A percentile compares a stretch with the other conserved stretches of the same genome.
These are phyloP conservation scores for Prinsepia uniflora DNA, from an alignment of 306 rosid genomes.

Conservation along the genomic window DNA sequence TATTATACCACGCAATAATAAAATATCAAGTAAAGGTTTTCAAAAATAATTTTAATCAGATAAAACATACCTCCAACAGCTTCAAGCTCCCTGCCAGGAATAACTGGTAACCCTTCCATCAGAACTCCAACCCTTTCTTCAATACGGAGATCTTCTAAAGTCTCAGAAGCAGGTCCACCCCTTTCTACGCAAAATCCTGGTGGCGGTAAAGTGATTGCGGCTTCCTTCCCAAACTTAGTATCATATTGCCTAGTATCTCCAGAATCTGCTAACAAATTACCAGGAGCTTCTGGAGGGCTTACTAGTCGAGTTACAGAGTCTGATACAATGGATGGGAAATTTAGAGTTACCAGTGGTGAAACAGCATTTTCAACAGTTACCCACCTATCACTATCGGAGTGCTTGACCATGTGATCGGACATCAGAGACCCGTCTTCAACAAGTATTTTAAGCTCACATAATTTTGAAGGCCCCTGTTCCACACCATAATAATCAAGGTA, in stretches of 20 bases:
- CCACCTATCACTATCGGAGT: slow-evolving; percentile 91
- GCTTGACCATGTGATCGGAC: slow-evolving; percentile 92
- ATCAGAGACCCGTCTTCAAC: slow-evolving; percentile 78
- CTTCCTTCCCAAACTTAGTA: slow-evolving; percentile 35
- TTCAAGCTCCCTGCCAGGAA: slow-evolving; percentile 89
- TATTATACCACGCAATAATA: slow-evolving; percentile 3
- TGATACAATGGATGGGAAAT: slow-evolving; percentile 62
- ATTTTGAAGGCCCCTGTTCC: slow-evolving; percentile 79
- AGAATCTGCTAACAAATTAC: slow-evolving; percentile 70
- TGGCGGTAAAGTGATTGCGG: slow-evolving; percentile 17
- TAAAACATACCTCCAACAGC: slow-evolving; percentile 58
- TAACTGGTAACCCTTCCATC: slow-evolving; percentile 62
- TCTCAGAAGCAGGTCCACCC: slow-evolving; percentile 39
- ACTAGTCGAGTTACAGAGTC: slow-evolving; percentile 76
- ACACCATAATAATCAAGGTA: slow-evolving; percentile 79
- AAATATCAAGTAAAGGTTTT: background rate
- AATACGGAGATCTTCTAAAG: slow-evolving; percentile 54
- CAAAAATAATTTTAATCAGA: slow-evolving; percentile 6
- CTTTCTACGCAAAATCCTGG: slow-evolving; percentile 32
- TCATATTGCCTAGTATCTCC: slow-evolving; percentile 51
- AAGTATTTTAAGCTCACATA: slow-evolving; percentile 72
- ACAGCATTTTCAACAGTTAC: slow-evolving; percentile 89
- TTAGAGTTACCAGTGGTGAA: slow-evolving; percentile 63
- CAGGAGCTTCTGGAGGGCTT: slow-evolving; percentile 97
- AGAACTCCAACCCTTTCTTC: slow-evolving; percentile 80